Evolutionary conservation across 768 basidiomycete genomes (phyloP).

Genomic region (Boletus rubroflammeus): DNA sequence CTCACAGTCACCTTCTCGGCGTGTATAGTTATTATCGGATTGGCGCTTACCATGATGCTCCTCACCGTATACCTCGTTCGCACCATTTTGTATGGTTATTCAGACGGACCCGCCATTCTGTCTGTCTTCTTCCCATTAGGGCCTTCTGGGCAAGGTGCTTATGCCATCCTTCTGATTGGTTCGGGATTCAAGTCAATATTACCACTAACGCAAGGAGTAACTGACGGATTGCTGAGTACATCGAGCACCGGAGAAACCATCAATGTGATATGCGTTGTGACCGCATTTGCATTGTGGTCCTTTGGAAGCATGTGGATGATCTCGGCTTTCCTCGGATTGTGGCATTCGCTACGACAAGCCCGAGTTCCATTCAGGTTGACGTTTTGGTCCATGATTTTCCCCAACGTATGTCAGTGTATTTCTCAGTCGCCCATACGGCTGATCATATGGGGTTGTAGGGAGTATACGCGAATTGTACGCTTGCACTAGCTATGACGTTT

Average conservation of each 20-base stretch:
- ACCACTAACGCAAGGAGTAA: conserved; percentile 32
- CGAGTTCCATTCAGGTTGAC: conserved; percentile 51
- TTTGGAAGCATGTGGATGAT: conserved; percentile 62
- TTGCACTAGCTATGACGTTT: conserved; percentile 47
- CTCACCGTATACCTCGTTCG: conserved; percentile 62
- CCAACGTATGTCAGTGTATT: conserved; percentile 45
- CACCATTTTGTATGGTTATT: conserved; percentile 53
- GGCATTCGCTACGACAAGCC: conserved; percentile 38
- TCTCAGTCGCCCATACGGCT: neutral
- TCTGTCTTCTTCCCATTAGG: conserved; percentile 74
- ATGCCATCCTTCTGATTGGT: conserved; percentile 53
- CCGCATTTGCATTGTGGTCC: conserved; percentile 56
- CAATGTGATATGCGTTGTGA: conserved; percentile 44
- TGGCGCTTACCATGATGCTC: conserved; percentile 62
- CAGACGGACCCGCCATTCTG: conserved; percentile 44
- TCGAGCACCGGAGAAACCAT: conserved; percentile 38
- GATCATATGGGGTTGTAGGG: conserved; percentile 33
- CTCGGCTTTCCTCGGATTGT: conserved; percentile 50
- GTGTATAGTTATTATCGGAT: conserved; percentile 54
- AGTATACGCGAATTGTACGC: conserved; percentile 66
- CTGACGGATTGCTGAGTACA: conserved; percentile 34
- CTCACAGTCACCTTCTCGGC: conserved; percentile 52
- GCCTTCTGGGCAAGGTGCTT: conserved; percentile 66
- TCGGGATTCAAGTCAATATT: conserved; percentile 40
- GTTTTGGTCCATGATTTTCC: conserved; percentile 71